Base-by-base conservation (phyloP, 1,284 basidiomycete genomes). In the Caloboletus inedulis region DNA sequence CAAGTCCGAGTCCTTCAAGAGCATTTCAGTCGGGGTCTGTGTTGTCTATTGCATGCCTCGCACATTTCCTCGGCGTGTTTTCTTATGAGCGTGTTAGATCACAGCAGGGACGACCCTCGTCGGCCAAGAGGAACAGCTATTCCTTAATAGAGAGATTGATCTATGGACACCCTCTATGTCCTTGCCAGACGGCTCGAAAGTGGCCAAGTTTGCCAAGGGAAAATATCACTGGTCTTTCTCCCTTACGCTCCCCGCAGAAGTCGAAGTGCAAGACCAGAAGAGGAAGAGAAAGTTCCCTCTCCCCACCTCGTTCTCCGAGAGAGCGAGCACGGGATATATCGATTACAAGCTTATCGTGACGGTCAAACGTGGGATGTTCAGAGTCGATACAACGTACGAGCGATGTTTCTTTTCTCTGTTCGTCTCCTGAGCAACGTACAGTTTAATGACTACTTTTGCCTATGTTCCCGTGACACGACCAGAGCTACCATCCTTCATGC, bases 331-430 rank as follows among this genome's bases (percentile, higher is more conserved):
- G 5, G 74, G 71, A 8, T 75, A 76, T 46, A 72, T 83, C 31
- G 76, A 81, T 44, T 82, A 82, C 60, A 72, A 70, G 49, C 57
- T 82, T 12, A 59, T 74, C 3, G 75, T 78, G 14, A 78, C 71
- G 1, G 61, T 82, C 33, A 77, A 73, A 60, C 72, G 78, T 23
- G 73, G 75, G 0, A 64, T 72, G 16, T 59, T 82, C 47, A 75
- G 65, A 58, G 68, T 72, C 1, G 72, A 77, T 51, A 68, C 73
- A 43, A 71, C 62, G 78, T 78, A 56, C 33, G 72, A 61, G 19
- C 23, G 18, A 39, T 14, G 0, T 12, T 29, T 40, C 13, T 45
- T 41, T 18, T 14, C 16, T 41, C 8, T 21, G 6, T 42, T n/a
- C 35, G 19, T 31, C 31, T 30, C 7, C 40, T 58, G 46, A 60